Evolutionary conservation across 1,284 basidiomycete genomes (phyloP), one percentile per base, ranked within the genome.

Genomic region (Rhodotorula sp.): DNA sequence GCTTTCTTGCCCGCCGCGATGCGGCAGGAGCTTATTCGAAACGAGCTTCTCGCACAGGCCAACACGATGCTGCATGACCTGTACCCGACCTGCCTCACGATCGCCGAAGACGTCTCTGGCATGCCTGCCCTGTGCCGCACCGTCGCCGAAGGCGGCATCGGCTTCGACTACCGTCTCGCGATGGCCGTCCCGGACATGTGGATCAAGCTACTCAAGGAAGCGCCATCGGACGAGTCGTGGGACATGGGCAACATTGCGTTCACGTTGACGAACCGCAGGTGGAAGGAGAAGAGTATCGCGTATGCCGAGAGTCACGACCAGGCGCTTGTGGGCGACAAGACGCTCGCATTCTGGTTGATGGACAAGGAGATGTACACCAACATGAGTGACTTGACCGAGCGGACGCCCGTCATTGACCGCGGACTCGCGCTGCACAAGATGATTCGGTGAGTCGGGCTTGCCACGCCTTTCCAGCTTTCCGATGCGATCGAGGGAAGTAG

Each of bases 141-240:
- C 0, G 88, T 90, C 34, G 77, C 82, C 29, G 86, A 90, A 74
- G 95, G 95, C 56, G 95, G 95, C 32, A 84, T 99, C 60, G 95
- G 95, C 2, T 99, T 99, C 81, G 95, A 99, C 82, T 99, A 98
- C 81, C 89, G 95, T 29, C 83, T 99, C 57, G 92, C 92, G 32
- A 99, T 99, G 95, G 95, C 95, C 15, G 87, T 99, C 60, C 95
- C 95, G 8, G 95, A 99, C 81, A 98, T 97, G 94, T 99, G 94
- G 93, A 99, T 99, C 85, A 98, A 99, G 82, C 84, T 98, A 32
- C 86, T 98, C 76, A 99, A 99, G 81, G 95, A 99, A 81, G 51
- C 62, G 13, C 89, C 87, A 79, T 76, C 81, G 7, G 95, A 99
- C 79, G 87, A 90, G 75, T 85, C 90, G 56, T 99, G 95, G 95